These are phyloP conservation scores for Magnaporthiopsis incrustans DNA, from an alignment of 2,329 filamentous ascomycete genomes.

Conservation along the genomic window DNA sequence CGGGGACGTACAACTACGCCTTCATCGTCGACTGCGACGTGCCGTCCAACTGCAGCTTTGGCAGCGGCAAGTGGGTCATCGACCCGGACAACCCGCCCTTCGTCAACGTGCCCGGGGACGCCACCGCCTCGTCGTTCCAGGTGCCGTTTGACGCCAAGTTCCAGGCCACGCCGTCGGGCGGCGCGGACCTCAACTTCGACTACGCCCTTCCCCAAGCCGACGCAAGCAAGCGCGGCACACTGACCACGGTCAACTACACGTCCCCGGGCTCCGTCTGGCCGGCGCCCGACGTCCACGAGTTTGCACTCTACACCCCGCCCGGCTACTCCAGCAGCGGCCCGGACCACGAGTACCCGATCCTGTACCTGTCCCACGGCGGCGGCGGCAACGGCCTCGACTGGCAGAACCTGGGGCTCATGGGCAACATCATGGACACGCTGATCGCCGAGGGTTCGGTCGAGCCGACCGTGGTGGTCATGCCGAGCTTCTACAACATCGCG, in stretches of 20 bases:
- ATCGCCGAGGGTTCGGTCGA: conserved; percentile 19
- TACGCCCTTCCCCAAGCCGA: conserved; percentile 16
- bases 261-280: conserved; percentile 21
- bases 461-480: conserved; percentile 22
- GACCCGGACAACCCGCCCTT: conserved; percentile 21
- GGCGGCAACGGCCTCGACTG: conserved; percentile 22
- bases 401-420: conserved; percentile 21
- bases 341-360: conserved; percentile 19
- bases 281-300: conserved; percentile 20
- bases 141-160: conserved; percentile 20
- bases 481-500: conserved; percentile 21
- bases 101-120: conserved; percentile 19
- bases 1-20: conserved; percentile 21
- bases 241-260: conserved; percentile 21
- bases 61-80: conserved; percentile 21
- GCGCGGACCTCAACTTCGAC: conserved; percentile 14
- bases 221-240: conserved; percentile 17
- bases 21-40: conserved; percentile 21
- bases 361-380: conserved; percentile 22
- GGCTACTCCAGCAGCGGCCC: conserved; percentile 14
- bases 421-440: conserved; percentile 21
- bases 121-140: conserved; percentile 20
- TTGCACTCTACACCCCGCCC: conserved; percentile 19
- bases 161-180: conserved; percentile 13
- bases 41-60: conserved; percentile 18